Evolutionary conservation across 2,329 filamentous ascomycete genomes (phyloP).

Genomic region (Aureobasidium sp.): DNA sequence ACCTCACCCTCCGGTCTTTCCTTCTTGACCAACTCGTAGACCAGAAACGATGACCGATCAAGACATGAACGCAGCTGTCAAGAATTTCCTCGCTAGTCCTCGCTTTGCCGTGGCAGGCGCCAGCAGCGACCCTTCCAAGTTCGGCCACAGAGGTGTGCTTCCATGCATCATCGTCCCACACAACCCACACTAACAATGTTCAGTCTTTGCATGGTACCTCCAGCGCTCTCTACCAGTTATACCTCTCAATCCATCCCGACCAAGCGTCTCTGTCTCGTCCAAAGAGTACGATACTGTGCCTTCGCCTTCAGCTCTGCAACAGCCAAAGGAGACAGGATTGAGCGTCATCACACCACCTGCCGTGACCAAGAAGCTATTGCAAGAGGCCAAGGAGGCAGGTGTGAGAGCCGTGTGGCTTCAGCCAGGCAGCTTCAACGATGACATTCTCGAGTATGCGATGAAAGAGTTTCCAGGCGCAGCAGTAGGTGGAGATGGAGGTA

Average conservation of each 20-base stretch:
- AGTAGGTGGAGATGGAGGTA: slow-evolving; percentile 60
- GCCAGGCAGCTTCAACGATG: slow-evolving; percentile 77
- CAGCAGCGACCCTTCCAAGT: slow-evolving; percentile 75
- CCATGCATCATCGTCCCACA: background rate
- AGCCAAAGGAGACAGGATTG: slow-evolving; percentile 63
- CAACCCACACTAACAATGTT: background rate
- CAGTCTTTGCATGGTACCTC: slow-evolving; percentile 88
- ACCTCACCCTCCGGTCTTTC: background rate
- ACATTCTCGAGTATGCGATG: slow-evolving; percentile 61
- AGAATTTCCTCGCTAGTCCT: slow-evolving; percentile 70
- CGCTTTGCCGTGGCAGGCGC: slow-evolving; percentile 85
- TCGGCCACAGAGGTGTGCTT: slow-evolving; percentile 69
- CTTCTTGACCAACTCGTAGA: background rate
- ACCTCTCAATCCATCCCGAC: slow-evolving; percentile 69
- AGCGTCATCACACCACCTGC: slow-evolving; percentile 81
- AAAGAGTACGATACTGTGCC: slow-evolving; percentile 56
- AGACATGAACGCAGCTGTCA: slow-evolving; percentile 60
- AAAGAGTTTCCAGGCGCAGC: slow-evolving; percentile 58
- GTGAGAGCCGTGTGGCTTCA: slow-evolving; percentile 78
- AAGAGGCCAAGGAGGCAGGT: slow-evolving; percentile 67
- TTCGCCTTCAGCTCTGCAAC: slow-evolving; percentile 55
- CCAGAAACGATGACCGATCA: background rate
- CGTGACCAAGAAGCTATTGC: slow-evolving; percentile 64
- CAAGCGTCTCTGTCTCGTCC: slow-evolving; percentile 54
- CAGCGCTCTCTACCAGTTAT: slow-evolving; percentile 65